Evolutionary conservation across 208 protist species (phyloP), one percentile per base, ranked within the genome.

Genomic region (Leishmania amazonensis): DNA sequence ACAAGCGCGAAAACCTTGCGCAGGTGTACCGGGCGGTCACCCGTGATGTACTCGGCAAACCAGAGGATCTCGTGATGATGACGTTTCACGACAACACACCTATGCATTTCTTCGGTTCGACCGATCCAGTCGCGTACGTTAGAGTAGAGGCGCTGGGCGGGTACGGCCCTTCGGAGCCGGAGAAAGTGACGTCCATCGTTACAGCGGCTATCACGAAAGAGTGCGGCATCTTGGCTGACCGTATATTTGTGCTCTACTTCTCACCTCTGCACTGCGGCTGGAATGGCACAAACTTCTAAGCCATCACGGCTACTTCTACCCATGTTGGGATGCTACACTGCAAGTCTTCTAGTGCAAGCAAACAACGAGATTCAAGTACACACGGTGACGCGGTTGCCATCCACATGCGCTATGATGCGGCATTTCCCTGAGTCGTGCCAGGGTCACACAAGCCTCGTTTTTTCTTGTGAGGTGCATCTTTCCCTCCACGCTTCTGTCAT

Each of bases 171-270:
- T 64, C 17, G 21, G 78, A 67, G 31, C 75, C 87, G 2, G 54
- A 49, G 64, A 54, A 65, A 40, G 54, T 82, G 60, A 89, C 87
- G 8, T 24, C 83, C 70, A 67, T 81, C n/a, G 79, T 87, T 35
- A 84, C 81, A 31, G 79, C 53, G 21, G 83, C 79, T 0, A 64
- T 86, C 17, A 47, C 75, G 47, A 74, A 80, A 57, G 75, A 79
- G 62, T 80, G 75, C 40, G 84, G 87, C 81, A 80, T 90, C 65
- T 24, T 70, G 11, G 81, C 54, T 9, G 60, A 76, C 54, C 75
- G 87, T 65, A 79, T 88, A 57, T 90, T 81, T 76, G 49, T 88
- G 65, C 45, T 78, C 8, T 87, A 86, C 81, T 87, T 77, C 73
- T 67, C 40, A 38, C 75, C 78, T 60, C 72, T 79, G 83, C 60